Base-by-base conservation (phyloP, 2,329 filamentous ascomycete genomes). In the Chrysosphaeria jannelii region DNA sequence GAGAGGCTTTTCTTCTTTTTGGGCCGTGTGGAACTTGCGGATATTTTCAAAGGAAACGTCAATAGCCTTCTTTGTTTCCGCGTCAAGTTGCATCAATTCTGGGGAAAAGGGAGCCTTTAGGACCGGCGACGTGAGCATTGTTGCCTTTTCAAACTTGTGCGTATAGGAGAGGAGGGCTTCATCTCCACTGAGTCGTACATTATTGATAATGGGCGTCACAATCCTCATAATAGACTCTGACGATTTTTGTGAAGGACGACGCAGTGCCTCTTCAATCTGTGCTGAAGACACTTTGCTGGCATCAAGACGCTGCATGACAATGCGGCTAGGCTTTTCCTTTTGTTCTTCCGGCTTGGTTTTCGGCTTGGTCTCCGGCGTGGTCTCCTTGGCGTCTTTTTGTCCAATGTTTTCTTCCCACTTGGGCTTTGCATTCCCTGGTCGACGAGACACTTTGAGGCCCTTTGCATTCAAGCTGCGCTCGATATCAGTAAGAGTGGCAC, bases 81-180 rank as follows among this genome's bases (percentile, higher is more conserved):
- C 53, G 1, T 71, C 49, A 10, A 97, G 53, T 30, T 76, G 54
- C 85, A 97, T 93, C 21, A 93, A 51, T 28, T 66, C 60, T 33
- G 66, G 47, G 1, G 76, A 67, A 51, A 90, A 97, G 0, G 85
- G 85, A 1, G 85, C 81, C 37, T 65, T 70, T 31, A 97, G 53
- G 9, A 97, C 78, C 0, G 81, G 76, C 1, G 78, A 81, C 9
- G 63, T 85, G 28, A 97, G 52, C 3, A 74, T 81, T 1, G 75
- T 89, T 1, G 81, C 85, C 48, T 81, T 90, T 41, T 97, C 85
- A 35, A 97, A 97, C 44, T 88, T 90, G 57, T 91, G 79, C 1
- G 85, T 93, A 44, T 90, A 93, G 23, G 72, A 69, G 21, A 97
- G 57, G 13, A 97, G 55, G 3, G 76, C 79, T 36, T 69, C 69